Percentiles rank a stretch among this genome's conserved stretches.
These are phyloP conservation scores for Chlorophyllum brunneum DNA, from an alignment of 768 basidiomycete genomes.

Conservation along the genomic window DNA sequence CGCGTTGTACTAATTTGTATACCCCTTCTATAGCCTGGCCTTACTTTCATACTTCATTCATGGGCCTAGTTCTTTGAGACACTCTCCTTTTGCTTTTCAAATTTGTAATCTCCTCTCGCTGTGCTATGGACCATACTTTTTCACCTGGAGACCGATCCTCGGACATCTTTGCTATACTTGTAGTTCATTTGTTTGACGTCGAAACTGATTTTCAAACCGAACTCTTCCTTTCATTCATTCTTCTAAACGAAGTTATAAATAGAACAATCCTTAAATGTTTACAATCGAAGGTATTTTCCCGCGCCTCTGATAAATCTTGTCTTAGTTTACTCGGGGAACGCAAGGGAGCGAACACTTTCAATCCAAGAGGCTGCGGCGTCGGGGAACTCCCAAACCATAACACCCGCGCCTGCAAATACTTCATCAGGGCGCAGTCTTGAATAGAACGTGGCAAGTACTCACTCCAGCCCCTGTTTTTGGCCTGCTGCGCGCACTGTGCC, in stretches of 20 bases:
- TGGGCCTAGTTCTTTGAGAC: background rate
- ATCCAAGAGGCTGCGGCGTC: conserved; percentile 39
- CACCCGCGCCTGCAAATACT: conserved; percentile 26
- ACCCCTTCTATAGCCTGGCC: too few species aligned
- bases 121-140: background rate
- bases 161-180: too few species aligned
- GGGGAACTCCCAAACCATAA: conserved; percentile 41
- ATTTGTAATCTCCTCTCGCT: background rate
- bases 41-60: too few species aligned
- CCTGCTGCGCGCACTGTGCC: conserved; percentile 58
- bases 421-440: conserved; percentile 5
- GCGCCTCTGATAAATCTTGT: too few species aligned
- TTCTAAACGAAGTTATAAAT: too few species aligned
- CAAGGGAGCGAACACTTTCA: conserved; percentile 28
- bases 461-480: conserved; percentile 64
- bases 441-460: conserved; percentile 23
- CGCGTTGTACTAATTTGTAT: too few species aligned
- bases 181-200: too few species aligned
- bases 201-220: too few species aligned
- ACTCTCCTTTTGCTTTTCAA: background rate
- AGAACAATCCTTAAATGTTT: too few species aligned
- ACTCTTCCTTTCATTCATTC: too few species aligned
- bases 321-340: conserved; percentile 34
- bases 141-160: too few species aligned
- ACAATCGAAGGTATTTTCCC: too few species aligned